Evolutionary conservation across 2,329 filamentous ascomycete species (phyloP), one percentile per base, ranked within the genome.

Genomic region (Sclerotiophoma versabilis): DNA sequence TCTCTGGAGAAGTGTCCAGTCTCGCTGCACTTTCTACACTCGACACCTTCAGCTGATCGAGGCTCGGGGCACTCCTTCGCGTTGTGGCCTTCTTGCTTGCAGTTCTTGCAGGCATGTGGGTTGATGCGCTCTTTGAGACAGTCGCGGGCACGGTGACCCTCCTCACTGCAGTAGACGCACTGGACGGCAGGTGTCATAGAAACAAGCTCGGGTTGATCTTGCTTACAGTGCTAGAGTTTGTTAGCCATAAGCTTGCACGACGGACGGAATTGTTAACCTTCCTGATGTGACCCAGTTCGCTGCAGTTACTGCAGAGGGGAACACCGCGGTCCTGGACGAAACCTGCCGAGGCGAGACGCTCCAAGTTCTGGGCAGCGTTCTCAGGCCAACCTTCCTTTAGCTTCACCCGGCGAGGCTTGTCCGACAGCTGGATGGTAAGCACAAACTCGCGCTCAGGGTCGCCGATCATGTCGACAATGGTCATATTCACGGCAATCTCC

Each of bases 91-190:
- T 74, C 76, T 69, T 74, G 77, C 83, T 83, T 84, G 77, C 87
- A 90, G 69, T 90, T 90, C 70, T 82, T 84, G 81, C 88, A 90
- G 7, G 84, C 85, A 60, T 83, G 87, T 51, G 80, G 86, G 76
- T 89, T 84, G 25, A 84, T 75, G 43, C 88, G 76, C 53, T 73
- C 71, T 51, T 76, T 66, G 4, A 71, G 71, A 54, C 89, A 92
- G 62, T 92, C 87, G 45, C 88, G 85, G 45, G 87, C 76, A 53
- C 88, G 87, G 65, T 91, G 88, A 9, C 87, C 88, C 22, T 79
- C 75, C 32, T 81, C 79, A 4, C 81, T 76, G 60, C 89, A 91
- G 75, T 91, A 88, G 76, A 79, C 83, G 70, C 89, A 92, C 39
- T 78, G 79, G 42, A 89, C 81, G 17, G 77, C 75, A 0, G 30